Evolutionary conservation across 2,329 filamentous ascomycete genomes (phyloP).

Genomic region (Monosporascus sp.): DNA sequence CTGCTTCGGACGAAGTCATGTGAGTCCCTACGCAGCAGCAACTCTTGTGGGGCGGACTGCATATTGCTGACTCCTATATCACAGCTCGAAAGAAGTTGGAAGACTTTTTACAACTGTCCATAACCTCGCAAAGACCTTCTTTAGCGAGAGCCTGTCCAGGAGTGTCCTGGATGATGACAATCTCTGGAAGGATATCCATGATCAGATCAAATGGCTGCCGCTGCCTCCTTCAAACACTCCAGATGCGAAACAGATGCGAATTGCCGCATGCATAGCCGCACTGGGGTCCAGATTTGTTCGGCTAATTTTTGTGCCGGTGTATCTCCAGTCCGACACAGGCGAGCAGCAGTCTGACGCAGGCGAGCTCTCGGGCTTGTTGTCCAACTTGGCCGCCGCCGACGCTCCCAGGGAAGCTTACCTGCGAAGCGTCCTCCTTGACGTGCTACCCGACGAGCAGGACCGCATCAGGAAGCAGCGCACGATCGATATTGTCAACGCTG

Average conservation of each 20-base stretch:
- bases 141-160: not conserved
- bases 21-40: not conserved
- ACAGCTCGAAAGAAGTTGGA: not conserved
- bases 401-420: not conserved
- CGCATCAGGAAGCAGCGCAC: not conserved
- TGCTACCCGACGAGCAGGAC: not conserved
- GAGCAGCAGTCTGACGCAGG: not conserved
- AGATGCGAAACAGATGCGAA: not conserved
- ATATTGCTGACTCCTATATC: no score
- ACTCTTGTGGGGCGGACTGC: no score
- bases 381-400: not conserved
- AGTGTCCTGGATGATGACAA: not conserved
- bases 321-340: not conserved
- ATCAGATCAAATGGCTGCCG: not conserved
- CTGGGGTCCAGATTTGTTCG: not conserved
- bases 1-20: not conserved
- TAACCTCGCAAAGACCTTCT: not conserved
- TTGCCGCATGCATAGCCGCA: not conserved
- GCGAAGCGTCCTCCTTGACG: not conserved
- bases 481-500: not conserved
- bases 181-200: not conserved
- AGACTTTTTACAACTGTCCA: not conserved
- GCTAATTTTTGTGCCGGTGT: not conserved
- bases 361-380: not conserved
- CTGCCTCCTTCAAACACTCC: not conserved